Evolutionary conservation across 805 yeast genomes (phyloP).

Genomic region (Ogataea methanolica): DNA sequence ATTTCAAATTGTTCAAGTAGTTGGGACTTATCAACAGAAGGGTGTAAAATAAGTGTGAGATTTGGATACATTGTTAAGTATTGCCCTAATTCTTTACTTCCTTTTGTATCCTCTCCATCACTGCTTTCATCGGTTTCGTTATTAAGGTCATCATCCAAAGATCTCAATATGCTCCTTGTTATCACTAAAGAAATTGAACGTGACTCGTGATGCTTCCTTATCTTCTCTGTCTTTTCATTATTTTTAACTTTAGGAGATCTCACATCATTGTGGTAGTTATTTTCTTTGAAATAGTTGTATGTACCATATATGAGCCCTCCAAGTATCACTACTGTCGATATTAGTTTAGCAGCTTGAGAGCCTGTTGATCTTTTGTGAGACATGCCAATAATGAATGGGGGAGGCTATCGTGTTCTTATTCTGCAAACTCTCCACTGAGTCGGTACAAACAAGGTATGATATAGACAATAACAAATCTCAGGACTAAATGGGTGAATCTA

Average conservation of each 20-base stretch:
- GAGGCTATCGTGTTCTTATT: too few species aligned
- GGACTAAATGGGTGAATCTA: too few species aligned
- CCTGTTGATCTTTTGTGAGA: neutral
- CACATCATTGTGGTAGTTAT: too few species aligned
- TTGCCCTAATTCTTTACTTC: conserved; percentile 1
- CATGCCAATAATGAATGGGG: too few species aligned
- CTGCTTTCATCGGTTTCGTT: conserved; percentile 4
- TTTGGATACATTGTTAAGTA: conserved; percentile 17
- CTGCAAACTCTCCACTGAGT: too few species aligned
- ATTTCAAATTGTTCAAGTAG: conserved; percentile 16
- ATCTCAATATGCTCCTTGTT: conserved; percentile 6
- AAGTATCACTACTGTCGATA: conserved; percentile 23
- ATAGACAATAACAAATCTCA: too few species aligned
- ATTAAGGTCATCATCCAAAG: conserved; percentile 5
- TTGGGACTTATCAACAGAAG: conserved; percentile 14
- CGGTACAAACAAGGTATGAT: too few species aligned
- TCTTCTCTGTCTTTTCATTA: too few species aligned
- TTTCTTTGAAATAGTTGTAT: conserved; percentile 5
- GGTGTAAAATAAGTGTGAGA: conserved; percentile 25
- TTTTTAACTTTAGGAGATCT: too few species aligned
- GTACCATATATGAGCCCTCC: conserved; percentile 11
- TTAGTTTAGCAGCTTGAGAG: conserved; percentile 22
- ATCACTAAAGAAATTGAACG: conserved; percentile 17
- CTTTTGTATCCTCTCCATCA: conserved; percentile 1
- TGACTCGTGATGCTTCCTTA: too few species aligned